Evolutionary conservation across 192 early-diverging fungal genomes (phyloP).

Genomic region (Pilaira anomala): DNA sequence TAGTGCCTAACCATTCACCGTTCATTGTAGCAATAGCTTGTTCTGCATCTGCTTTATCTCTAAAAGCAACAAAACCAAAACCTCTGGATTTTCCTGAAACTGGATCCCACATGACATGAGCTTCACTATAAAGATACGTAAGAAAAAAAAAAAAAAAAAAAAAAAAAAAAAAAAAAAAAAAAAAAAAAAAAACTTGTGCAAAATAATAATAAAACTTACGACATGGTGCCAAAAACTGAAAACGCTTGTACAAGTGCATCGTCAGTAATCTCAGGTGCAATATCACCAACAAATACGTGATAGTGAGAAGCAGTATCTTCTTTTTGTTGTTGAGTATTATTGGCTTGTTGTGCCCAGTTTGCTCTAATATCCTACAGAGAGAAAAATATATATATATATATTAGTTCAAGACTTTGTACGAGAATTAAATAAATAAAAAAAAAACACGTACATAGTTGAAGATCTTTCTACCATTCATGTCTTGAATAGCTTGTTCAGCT

Average conservation of each 20-base stretch:
- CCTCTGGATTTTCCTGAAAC: slow-evolving; percentile 87
- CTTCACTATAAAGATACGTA: slow-evolving; percentile 64
- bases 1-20: slow-evolving; percentile 82
- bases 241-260: slow-evolving; percentile 78
- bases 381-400: too few relatives aligned
- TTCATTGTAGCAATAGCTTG: slow-evolving; percentile 84
- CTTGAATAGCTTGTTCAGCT: slow-evolving; percentile 69
- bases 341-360: slow-evolving; percentile 31
- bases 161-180: not conserved
- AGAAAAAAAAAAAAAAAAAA: not conserved
- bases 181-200: not conserved
- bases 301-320: slow-evolving; percentile 54
- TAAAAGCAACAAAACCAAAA: slow-evolving; percentile 90
- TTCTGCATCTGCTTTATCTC: slow-evolving; percentile 84
- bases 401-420: too few relatives aligned
- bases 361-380: slow-evolving; percentile 32
- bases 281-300: slow-evolving; percentile 92
- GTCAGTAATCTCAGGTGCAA: slow-evolving; percentile 88
- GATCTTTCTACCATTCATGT: slow-evolving; percentile 68
- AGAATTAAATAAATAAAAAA: too few relatives aligned
- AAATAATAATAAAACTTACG: slow-evolving; percentile 49
- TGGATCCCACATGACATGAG: slow-evolving; percentile 92
- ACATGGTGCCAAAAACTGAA: slow-evolving; percentile 63
- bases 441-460: slow-evolving; percentile 52
- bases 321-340: slow-evolving; percentile 24